phyloP scores from a whole-genome alignment of 2,329 filamentous ascomycete species.

The Magnaporthiopsis incrustans region DNA sequence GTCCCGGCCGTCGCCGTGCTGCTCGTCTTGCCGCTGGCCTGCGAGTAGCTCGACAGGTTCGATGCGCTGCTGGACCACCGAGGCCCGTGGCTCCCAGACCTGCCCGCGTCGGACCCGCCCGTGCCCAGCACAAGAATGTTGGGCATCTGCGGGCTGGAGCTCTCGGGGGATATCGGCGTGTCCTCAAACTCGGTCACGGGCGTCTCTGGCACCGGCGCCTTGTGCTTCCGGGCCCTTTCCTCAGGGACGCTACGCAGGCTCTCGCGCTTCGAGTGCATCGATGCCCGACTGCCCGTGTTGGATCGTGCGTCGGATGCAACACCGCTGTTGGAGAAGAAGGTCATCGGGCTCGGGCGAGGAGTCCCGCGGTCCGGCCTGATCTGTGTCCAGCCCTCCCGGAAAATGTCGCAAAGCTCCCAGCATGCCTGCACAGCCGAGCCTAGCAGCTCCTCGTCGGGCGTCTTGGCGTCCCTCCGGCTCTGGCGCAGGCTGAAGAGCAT shows the following conservation, averaged over 20 bases:
- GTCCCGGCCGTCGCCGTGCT: conserved; percentile 59
- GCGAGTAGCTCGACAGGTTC: conserved; percentile 72
- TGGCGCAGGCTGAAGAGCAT: conserved; percentile 89
- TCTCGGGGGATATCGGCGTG: conserved; percentile 73
- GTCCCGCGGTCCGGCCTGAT: conserved; percentile 80
- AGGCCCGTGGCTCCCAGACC: conserved; percentile 26
- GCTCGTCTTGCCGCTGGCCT: conserved; percentile 55
- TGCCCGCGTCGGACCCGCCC: conserved; percentile 25
- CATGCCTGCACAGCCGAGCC: conserved; percentile 86
- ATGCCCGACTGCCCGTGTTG: conserved; percentile 36
- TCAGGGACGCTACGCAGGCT: conserved; percentile 42
- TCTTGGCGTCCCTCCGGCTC: conserved; percentile 64
- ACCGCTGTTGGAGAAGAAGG: conserved; percentile 49
- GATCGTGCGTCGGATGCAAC: conserved; percentile 29
- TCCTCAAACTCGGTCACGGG: conserved; percentile 95
- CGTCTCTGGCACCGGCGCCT: conserved; percentile 64
- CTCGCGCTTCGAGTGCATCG: conserved; percentile 42
- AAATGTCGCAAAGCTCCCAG: conserved; percentile 91
- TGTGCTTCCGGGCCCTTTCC: conserved; percentile 37
- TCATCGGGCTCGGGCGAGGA: conserved; percentile 70
- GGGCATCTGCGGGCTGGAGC: conserved; percentile 64
- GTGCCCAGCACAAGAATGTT: conserved; percentile 85
- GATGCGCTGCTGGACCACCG: conserved; percentile 79
- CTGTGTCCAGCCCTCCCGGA: conserved; percentile 86
- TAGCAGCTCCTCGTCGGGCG: conserved; percentile 73